Evolutionary conservation across 768 basidiomycete species (phyloP).

Genomic region (Porpolomopsis calyptriformis): DNA sequence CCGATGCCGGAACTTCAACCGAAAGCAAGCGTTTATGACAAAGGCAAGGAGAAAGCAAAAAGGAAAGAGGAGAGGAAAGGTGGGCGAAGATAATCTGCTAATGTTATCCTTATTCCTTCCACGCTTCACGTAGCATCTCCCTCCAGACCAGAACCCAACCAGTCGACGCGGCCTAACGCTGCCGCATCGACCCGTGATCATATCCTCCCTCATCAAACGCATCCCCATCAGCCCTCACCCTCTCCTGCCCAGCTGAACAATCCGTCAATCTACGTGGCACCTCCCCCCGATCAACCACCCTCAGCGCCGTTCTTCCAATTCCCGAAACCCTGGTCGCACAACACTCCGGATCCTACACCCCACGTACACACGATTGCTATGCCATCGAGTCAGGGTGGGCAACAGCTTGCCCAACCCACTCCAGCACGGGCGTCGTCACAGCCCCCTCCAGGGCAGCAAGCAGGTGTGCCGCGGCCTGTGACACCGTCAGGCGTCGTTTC

Average conservation of each 20-base stretch:
- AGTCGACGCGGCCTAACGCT: constrained; percentile 14
- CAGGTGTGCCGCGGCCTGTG: background rate
- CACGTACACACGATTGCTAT: background rate
- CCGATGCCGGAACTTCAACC: constrained; percentile 76
- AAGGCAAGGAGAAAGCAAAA: constrained; percentile 20
- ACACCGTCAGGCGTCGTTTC: constrained; percentile 9
- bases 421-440: background rate
- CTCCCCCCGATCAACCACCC: constrained; percentile 6
- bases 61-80: constrained; percentile 27
- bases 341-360: background rate
- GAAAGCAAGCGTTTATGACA: constrained; percentile 18
- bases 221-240: constrained; percentile 29
- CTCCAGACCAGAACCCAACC: constrained; percentile 12
- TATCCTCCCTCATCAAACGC: constrained; percentile 22
- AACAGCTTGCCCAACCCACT: no score
- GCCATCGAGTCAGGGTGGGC: background rate
- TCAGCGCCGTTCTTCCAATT: background rate
- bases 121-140: constrained; percentile 5
- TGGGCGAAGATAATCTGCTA: constrained; percentile 20
- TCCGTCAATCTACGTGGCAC: constrained; percentile 3
- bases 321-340: background rate
- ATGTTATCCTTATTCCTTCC: background rate
- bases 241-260: constrained; percentile 32
- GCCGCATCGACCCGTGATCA: constrained; percentile 17
- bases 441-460: background rate